Evolutionary conservation across 1,284 basidiomycete genomes (phyloP).

Genomic region (Meira nashicola): DNA sequence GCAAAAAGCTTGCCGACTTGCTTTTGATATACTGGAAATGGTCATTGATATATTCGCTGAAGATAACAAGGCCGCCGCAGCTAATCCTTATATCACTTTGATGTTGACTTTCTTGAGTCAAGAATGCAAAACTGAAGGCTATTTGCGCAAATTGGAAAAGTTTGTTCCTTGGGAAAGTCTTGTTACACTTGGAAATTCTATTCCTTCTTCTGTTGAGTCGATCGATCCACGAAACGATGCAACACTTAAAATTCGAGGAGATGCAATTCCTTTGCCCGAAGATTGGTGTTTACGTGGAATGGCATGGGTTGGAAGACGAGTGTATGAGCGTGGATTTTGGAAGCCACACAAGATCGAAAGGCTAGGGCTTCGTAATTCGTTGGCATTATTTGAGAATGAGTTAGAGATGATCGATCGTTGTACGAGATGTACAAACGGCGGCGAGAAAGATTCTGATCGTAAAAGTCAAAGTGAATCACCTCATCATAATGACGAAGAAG

Average conservation of each 20-base stretch:
- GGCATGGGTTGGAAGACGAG: conserved; percentile 83
- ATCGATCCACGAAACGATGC: conserved; percentile 12
- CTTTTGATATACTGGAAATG: conserved; percentile 72
- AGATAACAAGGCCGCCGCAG: not conserved
- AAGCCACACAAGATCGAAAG: conserved; percentile 31
- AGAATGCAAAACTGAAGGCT: conserved; percentile 64
- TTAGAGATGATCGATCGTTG: conserved; percentile 36
- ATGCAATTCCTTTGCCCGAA: conserved; percentile 69
- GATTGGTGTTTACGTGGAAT: conserved; percentile 93
- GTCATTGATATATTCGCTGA: conserved; percentile 56
- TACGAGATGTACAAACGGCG: not conserved
- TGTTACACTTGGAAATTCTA: not conserved
- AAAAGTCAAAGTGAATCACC: not conserved
- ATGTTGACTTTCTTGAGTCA: conserved; percentile 76
- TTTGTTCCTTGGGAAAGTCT: conserved; percentile 73
- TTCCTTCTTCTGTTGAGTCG: not conserved
- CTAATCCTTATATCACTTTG: conserved; percentile 76
- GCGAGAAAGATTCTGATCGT: not conserved
- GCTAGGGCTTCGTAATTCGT: not conserved
- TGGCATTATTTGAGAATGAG: conserved; percentile 50
- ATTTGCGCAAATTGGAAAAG: conserved; percentile 65
- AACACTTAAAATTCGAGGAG: conserved; percentile 55
- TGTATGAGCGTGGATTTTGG: conserved; percentile 91
- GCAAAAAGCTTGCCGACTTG: conserved; percentile 61
- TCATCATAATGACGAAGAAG: not conserved